phyloP scores from a whole-genome alignment of 2,329 filamentous ascomycete species.

The Leptographium wingfieldii region DNA sequence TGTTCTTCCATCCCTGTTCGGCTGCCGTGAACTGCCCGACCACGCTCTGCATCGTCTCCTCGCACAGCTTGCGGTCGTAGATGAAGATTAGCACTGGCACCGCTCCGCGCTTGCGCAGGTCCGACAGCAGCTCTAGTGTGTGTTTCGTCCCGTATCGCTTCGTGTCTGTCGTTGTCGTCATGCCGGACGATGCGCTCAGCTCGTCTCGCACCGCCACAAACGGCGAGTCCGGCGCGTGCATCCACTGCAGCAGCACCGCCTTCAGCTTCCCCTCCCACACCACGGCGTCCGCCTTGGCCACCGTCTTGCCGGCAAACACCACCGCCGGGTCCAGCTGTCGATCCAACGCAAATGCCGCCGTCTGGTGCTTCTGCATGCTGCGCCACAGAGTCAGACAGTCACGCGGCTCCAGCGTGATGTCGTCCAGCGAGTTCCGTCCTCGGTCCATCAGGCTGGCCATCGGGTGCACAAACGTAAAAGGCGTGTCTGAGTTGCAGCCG shows the following conservation, averaged over 20 bases:
- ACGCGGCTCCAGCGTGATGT: conserved; percentile 56
- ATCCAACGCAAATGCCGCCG: conserved; percentile 34
- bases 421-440: conserved; percentile 50
- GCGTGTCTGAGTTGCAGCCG: conserved; percentile 11
- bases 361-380: conserved; percentile 47
- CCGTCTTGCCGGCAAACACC: conserved; percentile 16
- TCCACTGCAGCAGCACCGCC: not conserved
- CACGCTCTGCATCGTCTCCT: conserved; percentile 40
- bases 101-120: conserved; percentile 47
- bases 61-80: conserved; percentile 56
- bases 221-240: not conserved
- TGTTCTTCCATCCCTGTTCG: conserved; percentile 44
- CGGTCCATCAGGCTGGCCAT: conserved; percentile 15
- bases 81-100: conserved; percentile 68
- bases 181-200: not conserved
- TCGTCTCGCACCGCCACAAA: not conserved
- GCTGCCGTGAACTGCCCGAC: conserved; percentile 38
- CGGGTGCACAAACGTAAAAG: conserved; percentile 8
- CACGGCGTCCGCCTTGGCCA: not conserved
- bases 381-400: conserved; percentile 58
- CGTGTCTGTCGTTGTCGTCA: conserved; percentile 15
- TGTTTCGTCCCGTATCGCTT: conserved; percentile 22
- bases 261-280: not conserved
- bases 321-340: conserved; percentile 34
- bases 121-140: conserved; percentile 38